Evolutionary conservation across 257 asterid species (phyloP).

Genomic region (Solanum piurae): DNA sequence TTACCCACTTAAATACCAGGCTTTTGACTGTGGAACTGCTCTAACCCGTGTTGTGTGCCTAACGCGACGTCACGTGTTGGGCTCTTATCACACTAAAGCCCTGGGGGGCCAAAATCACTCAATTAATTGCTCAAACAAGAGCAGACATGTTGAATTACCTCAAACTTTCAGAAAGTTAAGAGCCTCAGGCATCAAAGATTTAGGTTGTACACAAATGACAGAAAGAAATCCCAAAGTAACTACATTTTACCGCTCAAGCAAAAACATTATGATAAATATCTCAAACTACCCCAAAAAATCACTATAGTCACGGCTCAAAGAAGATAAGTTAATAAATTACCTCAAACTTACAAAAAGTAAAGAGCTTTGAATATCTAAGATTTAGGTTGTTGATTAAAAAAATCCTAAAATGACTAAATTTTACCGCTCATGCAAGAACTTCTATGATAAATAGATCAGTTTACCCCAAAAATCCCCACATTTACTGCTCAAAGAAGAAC

Average conservation of each 20-base stretch:
- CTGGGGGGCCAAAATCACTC: not conserved
- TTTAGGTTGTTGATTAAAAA: not conserved
- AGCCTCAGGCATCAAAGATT: not conserved
- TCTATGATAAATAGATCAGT: not conserved
- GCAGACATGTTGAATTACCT: not conserved
- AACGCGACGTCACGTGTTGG: not conserved
- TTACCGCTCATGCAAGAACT: not conserved
- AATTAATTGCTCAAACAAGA: not conserved
- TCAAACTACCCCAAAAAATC: not conserved
- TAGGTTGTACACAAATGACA: not conserved
- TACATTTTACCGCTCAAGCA: not conserved
- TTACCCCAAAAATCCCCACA: not conserved
- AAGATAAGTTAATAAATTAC: slow-evolving; percentile 9
- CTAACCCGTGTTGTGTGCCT: not conserved
- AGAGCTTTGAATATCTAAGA: slow-evolving; percentile 10
- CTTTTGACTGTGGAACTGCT: not conserved
- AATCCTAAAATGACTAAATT: not conserved
- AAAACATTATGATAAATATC: not conserved
- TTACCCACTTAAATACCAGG: not conserved
- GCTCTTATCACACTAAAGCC: not conserved
- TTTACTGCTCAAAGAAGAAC: not conserved
- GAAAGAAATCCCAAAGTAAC: not conserved
- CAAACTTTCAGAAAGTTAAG: not conserved
- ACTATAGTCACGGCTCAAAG: not conserved
- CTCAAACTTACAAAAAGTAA: slow-evolving; percentile 27